Conservation (phyloP, 129 eudicot species). For the Sambucus nigra region DNA sequence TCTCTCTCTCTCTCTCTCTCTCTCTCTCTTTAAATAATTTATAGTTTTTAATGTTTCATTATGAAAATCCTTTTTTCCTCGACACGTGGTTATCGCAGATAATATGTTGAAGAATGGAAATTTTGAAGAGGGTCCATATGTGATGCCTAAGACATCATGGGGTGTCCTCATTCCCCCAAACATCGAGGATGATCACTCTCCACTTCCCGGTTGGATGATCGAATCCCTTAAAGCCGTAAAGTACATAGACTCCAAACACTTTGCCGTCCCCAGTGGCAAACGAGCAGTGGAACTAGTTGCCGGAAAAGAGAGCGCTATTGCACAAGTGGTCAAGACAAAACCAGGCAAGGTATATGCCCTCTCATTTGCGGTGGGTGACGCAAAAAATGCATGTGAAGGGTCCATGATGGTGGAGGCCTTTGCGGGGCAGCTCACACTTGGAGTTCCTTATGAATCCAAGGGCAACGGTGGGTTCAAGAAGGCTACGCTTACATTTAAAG, state of each 20-base stretch:
- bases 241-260: slow-evolving; percentile 64
- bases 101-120: slow-evolving; percentile 77
- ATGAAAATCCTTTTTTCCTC: background rate
- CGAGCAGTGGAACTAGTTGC: slow-evolving; percentile 78
- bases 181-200: slow-evolving; percentile 87
- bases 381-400: slow-evolving; percentile 66
- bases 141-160: slow-evolving; percentile 57
- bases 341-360: slow-evolving; percentile 59
- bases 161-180: slow-evolving; percentile 87
- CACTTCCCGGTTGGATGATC: slow-evolving; percentile 85
- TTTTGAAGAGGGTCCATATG: slow-evolving; percentile 91
- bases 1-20: background rate
- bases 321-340: slow-evolving; percentile 61
- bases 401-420: slow-evolving; percentile 69
- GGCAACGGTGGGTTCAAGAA: slow-evolving; percentile 53
- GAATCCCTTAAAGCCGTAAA: slow-evolving; percentile 89
- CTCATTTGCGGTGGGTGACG: slow-evolving; percentile 66
- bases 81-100: slow-evolving; percentile 15
- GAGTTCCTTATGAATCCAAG: slow-evolving; percentile 39
- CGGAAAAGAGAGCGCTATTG: slow-evolving; percentile 78
- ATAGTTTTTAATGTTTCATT: background rate
- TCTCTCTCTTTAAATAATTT: background rate
- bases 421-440: slow-evolving; percentile 43
- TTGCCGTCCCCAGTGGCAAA: slow-evolving; percentile 70
- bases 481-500: slow-evolving; percentile 47